These are phyloP conservation scores for Isatis tinctoria DNA, from an alignment of 345 rosid species.

Conservation along the genomic window DNA sequence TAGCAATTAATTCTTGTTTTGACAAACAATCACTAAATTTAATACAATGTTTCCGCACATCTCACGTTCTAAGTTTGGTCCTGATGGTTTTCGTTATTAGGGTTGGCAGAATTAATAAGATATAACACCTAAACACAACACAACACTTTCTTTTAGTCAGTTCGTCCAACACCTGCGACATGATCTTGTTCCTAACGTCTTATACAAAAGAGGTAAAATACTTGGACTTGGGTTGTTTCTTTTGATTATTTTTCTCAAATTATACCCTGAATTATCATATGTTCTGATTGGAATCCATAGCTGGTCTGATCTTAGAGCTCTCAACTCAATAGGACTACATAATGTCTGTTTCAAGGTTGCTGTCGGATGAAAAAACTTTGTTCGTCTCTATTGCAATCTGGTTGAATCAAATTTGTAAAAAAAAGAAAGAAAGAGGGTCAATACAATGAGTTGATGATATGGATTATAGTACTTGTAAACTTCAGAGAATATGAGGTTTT, in stretches of 20 bases:
- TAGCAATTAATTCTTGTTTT: constrained; percentile 25
- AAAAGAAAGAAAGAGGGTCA: too few relatives aligned
- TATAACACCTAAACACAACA: constrained; percentile 11
- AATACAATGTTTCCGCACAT: constrained; percentile 7
- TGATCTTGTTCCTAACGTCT: neutral
- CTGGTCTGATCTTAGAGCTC: neutral
- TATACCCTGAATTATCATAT: neutral
- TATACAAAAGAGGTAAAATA: neutral
- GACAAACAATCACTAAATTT: constrained; percentile 21
- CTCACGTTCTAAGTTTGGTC: constrained; percentile 26
- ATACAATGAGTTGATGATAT: neutral
- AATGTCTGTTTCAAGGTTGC: constrained; percentile 39
- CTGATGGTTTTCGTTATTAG: neutral
- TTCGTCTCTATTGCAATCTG: neutral
- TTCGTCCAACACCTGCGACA: constrained; percentile 44
- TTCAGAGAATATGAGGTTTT: too few relatives aligned
- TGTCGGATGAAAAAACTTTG: constrained; percentile 37
- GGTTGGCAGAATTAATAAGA: neutral
- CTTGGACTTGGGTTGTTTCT: neutral
- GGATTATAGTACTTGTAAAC: neutral
- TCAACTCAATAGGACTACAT: constrained; percentile 2
- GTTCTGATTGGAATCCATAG: neutral
- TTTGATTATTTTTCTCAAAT: neutral
- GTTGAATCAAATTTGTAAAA: neutral
- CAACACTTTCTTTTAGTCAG: constrained; percentile 38